Evolutionary conservation across 108 stramenopile genomes (phyloP).

Genomic region (Skeletonema marinoi): DNA sequence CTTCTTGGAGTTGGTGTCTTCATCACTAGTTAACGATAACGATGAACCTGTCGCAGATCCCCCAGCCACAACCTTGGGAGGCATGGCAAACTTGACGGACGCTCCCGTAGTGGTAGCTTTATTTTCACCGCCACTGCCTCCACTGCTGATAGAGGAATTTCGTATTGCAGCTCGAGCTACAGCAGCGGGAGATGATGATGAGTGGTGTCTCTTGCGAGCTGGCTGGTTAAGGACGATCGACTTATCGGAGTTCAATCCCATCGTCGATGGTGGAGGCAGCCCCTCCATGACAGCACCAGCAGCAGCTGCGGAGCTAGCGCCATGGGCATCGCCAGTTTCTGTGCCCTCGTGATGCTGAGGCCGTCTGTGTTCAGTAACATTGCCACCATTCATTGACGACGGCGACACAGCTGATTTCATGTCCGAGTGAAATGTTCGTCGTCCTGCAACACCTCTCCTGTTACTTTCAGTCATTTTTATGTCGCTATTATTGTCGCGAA

Average conservation of each 20-base stretch:
- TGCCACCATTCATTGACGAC: neutral
- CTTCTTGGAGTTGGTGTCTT: neutral
- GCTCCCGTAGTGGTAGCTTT: conserved; percentile 4
- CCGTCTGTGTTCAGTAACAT: neutral
- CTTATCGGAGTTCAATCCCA: neutral
- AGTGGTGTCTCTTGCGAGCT: neutral
- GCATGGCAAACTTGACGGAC: conserved; percentile 17
- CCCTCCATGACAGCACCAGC: neutral
- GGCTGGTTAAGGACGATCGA: neutral
- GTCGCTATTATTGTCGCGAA: neutral
- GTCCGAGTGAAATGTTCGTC: neutral
- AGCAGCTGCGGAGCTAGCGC: neutral
- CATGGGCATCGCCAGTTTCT: neutral
- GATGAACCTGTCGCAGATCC: conserved; percentile 16
- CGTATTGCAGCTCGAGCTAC: neutral
- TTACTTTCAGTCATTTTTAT: neutral
- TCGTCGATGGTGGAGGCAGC: neutral
- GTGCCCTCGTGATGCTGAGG: neutral
- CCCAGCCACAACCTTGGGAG: conserved; percentile 11
- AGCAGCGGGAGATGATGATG: neutral
- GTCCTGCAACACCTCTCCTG: neutral
- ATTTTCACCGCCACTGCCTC: neutral
- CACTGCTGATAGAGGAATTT: neutral
- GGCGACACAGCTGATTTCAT: neutral
- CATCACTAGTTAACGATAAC: conserved; percentile 4